Evolutionary conservation across 2,329 filamentous ascomycete genomes (phyloP).

Genomic region (Onygenales sp.): DNA sequence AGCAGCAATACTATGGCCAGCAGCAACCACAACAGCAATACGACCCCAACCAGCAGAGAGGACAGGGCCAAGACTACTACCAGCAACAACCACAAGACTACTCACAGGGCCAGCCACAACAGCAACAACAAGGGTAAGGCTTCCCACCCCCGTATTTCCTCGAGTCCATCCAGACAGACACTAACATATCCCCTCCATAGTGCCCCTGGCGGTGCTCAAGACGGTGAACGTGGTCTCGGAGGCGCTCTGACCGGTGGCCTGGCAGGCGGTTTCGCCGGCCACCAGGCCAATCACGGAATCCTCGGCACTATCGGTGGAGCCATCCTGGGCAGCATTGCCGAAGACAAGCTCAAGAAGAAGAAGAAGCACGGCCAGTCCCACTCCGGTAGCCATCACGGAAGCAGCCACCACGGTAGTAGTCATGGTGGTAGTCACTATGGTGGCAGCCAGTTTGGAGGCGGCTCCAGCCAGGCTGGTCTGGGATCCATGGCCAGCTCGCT

Average conservation of each 20-base stretch:
- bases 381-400: conserved; percentile 13
- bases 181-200: background rate
- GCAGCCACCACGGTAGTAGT: conserved; percentile 17
- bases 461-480: background rate
- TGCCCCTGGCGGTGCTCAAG: conserved; percentile 29
- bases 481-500: background rate
- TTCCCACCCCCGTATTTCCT: background rate
- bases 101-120: conserved; percentile 8
- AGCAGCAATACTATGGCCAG: conserved; percentile 11
- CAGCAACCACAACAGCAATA: conserved; percentile 11
- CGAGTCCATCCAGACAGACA: background rate
- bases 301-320: conserved; percentile 40
- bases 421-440: conserved; percentile 6
- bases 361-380: conserved; percentile 27
- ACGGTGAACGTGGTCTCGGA: conserved; percentile 37
- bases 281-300: conserved; percentile 40
- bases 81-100: conserved; percentile 1
- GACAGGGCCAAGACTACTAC: conserved; percentile 2
- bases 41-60: conserved; percentile 2
- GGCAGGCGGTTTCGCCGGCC: conserved; percentile 37
- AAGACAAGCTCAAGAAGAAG: conserved; percentile 37
- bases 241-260: conserved; percentile 39
- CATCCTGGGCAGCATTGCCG: conserved; percentile 35
- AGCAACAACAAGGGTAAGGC: conserved; percentile 9
- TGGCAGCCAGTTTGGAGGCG: conserved; percentile 1